Evolutionary conservation across 192 early-diverging fungal genomes (phyloP).

Genomic region (Dissophora globulifera): DNA sequence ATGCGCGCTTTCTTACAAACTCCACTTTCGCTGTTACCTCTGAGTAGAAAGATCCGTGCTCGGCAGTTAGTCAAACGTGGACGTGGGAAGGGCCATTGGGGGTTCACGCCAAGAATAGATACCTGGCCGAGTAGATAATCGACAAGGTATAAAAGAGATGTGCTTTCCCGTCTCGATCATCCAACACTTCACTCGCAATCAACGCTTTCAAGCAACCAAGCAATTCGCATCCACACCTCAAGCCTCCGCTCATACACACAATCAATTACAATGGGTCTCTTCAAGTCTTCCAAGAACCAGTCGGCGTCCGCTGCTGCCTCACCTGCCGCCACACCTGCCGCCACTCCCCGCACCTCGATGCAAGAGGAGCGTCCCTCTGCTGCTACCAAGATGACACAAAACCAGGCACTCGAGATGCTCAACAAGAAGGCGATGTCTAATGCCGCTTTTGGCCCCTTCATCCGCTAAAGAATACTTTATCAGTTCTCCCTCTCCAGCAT

Average conservation of each 20-base stretch:
- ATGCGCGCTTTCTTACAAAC: not conserved
- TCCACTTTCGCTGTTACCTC: not conserved
- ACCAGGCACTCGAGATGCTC: conserved; percentile 15
- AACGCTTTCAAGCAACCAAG: too few species aligned
- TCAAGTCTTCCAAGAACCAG: too few species aligned
- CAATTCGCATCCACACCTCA: too few species aligned
- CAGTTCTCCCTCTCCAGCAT: too few species aligned
- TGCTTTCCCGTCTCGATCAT: conserved; percentile 9
- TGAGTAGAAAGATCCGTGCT: not conserved
- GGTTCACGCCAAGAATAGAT: not conserved
- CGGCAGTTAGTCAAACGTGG: not conserved
- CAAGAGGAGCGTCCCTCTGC: too few species aligned
- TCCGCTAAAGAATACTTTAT: conserved; percentile 47
- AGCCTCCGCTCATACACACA: too few species aligned
- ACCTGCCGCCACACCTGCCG: conserved; percentile 20
- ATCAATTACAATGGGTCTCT: too few species aligned
- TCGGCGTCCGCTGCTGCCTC: conserved; percentile 9
- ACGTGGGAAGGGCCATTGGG: too few species aligned
- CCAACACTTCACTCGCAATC: too few species aligned
- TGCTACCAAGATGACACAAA: conserved; percentile 12
- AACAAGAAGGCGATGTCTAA: conserved; percentile 10
- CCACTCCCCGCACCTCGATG: too few species aligned
- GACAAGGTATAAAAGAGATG: too few species aligned
- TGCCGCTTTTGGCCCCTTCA: conserved; percentile 10
- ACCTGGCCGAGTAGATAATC: not conserved